Percentiles rank a stretch among this genome's conserved stretches.
phyloP scores from a whole-genome alignment of 2,329 filamentous ascomycete genomes.

The Zymoseptoria passerinii region DNA sequence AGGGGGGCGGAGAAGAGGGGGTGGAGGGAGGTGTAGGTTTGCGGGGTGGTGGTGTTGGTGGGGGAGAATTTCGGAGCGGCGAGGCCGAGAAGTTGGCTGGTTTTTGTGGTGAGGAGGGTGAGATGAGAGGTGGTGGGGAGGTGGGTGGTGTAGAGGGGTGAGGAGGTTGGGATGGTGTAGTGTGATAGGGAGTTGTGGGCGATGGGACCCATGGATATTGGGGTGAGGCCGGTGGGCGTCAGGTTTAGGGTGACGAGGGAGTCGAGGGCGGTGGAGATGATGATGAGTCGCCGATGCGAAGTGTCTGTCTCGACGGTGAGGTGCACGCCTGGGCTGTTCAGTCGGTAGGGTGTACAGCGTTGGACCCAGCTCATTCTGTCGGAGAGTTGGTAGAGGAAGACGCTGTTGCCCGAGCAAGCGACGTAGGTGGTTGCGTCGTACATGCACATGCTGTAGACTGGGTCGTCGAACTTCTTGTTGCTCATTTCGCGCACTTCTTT shows the following conservation, averaged over 20 bases:
- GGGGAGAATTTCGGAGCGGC: slow-evolving; percentile 4
- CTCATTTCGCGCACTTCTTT: slow-evolving; percentile 38
- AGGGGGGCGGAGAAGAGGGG: slow-evolving; percentile 38
- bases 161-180: slow-evolving; percentile 8
- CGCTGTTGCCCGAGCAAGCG: slow-evolving; percentile 36
- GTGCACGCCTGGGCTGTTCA: slow-evolving; percentile 36
- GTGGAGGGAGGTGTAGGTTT: slow-evolving; percentile 14
- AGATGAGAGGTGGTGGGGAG: slow-evolving; percentile 1
- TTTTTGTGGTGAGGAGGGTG: slow-evolving; percentile 19
- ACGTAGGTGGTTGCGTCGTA: slow-evolving; percentile 50
- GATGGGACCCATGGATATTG: slow-evolving; percentile 18
- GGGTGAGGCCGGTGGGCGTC: slow-evolving; percentile 17
- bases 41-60: neutral
- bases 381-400: slow-evolving; percentile 36
- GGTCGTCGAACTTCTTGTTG: slow-evolving; percentile 41
- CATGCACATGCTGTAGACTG: slow-evolving; percentile 50
- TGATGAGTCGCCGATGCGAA: slow-evolving; percentile 35
- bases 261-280: slow-evolving; percentile 47
- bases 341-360: slow-evolving; percentile 25
- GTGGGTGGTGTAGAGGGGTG: slow-evolving; percentile 3
- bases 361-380: slow-evolving; percentile 21
- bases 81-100: slow-evolving; percentile 23
- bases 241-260: slow-evolving; percentile 45
- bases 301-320: slow-evolving; percentile 35
- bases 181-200: slow-evolving; percentile 20